Conservation (phyloP, 257 asterid species). For the Ophiorrhiza pumila region DNA sequence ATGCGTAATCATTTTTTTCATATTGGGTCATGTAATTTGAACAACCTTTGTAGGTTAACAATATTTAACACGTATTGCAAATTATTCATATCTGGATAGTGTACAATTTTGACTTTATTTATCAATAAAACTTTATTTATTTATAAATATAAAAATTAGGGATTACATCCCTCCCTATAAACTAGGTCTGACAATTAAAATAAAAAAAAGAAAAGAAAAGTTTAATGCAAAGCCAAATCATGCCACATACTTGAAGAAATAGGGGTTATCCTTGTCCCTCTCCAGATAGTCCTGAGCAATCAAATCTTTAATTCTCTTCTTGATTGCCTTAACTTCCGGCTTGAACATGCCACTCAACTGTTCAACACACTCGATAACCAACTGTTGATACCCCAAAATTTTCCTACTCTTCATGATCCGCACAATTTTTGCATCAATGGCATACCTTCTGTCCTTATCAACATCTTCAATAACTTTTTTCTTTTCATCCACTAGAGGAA, state of each 20-base stretch:
- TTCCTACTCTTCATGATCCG: slow-evolving; percentile 97
- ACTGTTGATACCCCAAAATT: slow-evolving; percentile 88
- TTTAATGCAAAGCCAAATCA: slow-evolving; percentile 34
- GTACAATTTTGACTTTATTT: too few relatives aligned
- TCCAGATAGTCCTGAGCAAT: slow-evolving; percentile 87
- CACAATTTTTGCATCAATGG: slow-evolving; percentile 93
- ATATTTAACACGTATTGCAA: too few relatives aligned
- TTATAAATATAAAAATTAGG: too few relatives aligned
- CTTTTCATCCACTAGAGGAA: too few relatives aligned
- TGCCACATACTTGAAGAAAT: slow-evolving; percentile 90
- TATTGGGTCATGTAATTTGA: too few relatives aligned
- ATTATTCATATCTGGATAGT: too few relatives aligned
- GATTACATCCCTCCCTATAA: too few relatives aligned
- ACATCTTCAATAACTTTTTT: too few relatives aligned
- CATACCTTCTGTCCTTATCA: slow-evolving; percentile 93
- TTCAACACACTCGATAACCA: slow-evolving; percentile 91
- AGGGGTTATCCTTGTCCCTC: slow-evolving; percentile 86
- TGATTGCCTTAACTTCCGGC: slow-evolving; percentile 96
- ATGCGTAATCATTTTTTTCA: too few relatives aligned
- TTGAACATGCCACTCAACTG: slow-evolving; percentile 93
- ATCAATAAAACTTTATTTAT: too few relatives aligned
- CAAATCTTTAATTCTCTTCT: slow-evolving; percentile 91
- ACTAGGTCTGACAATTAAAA: not conserved
- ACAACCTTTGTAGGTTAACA: too few relatives aligned
- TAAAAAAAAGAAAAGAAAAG: too few relatives aligned